Conservation (phyloP, 2,329 filamentous ascomycete genomes). For the Penicillium corylophilum region DNA sequence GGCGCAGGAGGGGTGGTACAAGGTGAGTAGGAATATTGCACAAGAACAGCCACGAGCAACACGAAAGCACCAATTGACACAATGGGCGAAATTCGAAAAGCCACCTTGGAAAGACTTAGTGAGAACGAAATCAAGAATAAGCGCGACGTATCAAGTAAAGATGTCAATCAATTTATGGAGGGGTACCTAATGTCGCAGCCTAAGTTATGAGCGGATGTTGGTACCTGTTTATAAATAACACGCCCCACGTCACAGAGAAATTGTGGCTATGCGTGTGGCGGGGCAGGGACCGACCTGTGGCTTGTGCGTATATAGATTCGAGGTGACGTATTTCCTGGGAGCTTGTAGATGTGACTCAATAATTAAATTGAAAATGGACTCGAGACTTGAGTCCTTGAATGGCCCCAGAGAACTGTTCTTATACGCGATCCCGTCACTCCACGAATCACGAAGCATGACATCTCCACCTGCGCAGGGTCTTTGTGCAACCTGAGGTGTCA, state of each 20-base stretch:
- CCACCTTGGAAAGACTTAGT: conserved; percentile 9
- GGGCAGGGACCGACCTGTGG: conserved; percentile 2
- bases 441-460: conserved; percentile 16
- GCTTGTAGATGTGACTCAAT: not conserved
- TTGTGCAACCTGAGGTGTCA: conserved; percentile 12
- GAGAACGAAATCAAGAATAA: not conserved
- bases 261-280: conserved; percentile 19
- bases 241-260: conserved; percentile 15
- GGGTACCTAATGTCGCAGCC: conserved; percentile 29
- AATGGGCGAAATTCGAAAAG: conserved; percentile 7
- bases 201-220: conserved; percentile 20
- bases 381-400: not conserved
- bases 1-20: conserved; percentile 12
- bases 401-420: conserved; percentile 2
- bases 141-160: not conserved
- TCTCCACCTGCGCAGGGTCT: conserved; percentile 16
- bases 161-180: conserved; percentile 3
- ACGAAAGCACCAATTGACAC: conserved; percentile 9
- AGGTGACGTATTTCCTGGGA: not conserved
- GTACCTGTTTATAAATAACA: conserved; percentile 27
- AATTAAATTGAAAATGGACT: not conserved
- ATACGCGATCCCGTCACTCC: not conserved
- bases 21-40: conserved; percentile 13
- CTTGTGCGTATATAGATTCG: not conserved
- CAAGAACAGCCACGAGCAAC: conserved; percentile 16